phyloP scores from a whole-genome alignment of 169 alveolate genomes.

The Eimeria maxima region DNA sequence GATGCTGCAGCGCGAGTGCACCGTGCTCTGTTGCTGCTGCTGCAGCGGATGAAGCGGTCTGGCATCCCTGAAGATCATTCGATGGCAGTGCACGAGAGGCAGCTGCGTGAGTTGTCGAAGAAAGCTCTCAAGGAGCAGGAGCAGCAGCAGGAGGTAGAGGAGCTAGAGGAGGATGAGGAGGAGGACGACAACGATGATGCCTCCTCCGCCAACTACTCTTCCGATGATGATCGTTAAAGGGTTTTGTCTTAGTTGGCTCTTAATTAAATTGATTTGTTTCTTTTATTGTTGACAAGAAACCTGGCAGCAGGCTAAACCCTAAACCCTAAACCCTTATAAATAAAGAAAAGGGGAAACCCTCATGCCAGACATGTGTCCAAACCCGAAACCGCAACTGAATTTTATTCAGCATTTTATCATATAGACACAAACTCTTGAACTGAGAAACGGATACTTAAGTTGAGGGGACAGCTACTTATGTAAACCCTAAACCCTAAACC shows the following conservation, averaged over 20 bases:
- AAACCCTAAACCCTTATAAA: not conserved
- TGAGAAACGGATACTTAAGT: not conserved
- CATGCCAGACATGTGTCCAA: no score
- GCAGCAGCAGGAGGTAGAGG: constrained; percentile 38
- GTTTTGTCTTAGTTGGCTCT: not conserved
- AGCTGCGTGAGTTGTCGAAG: constrained; percentile 44
- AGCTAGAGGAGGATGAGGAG: not conserved
- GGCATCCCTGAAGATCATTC: constrained; percentile 38
- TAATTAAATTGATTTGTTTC: not conserved
- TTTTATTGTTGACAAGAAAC: not conserved
- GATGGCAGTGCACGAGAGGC: constrained; percentile 40
- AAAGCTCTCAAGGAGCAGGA: constrained; percentile 23
- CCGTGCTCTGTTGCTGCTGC: not conserved
- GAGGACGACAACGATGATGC: not conserved
- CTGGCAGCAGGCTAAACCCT: not conserved
- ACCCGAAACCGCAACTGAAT: no score
- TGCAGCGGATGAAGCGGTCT: constrained; percentile 49
- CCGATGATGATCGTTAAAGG: not conserved
- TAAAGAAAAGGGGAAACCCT: not conserved
- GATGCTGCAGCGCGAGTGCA: not conserved
- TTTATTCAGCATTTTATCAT: no score
- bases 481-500: not conserved
- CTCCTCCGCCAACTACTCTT: not conserved
- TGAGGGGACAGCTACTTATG: not conserved
- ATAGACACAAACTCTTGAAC: not conserved